phyloP scores from a whole-genome alignment of 768 basidiomycete genomes.

The Kwoniella sp. region DNA sequence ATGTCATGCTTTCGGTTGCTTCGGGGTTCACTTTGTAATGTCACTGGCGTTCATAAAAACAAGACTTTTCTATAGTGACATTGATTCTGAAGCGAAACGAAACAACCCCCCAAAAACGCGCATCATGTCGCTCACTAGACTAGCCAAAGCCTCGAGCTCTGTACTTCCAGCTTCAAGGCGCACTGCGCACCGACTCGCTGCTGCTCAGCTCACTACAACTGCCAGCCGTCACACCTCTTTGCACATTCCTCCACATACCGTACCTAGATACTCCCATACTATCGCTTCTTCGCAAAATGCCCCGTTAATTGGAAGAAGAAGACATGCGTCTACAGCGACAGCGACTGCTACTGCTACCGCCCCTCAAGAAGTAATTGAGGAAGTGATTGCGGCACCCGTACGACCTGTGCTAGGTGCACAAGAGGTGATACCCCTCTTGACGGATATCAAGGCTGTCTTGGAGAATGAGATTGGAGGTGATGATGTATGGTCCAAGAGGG shows the following conservation, averaged over 20 bases:
- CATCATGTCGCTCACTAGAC: conserved; percentile 16
- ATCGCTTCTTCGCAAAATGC: no score
- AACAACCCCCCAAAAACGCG: neutral
- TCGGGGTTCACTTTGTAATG: no score
- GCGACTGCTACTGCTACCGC: conserved; percentile 6
- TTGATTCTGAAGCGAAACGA: no score
- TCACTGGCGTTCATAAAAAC: no score
- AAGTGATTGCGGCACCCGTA: neutral
- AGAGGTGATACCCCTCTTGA: conserved; percentile 4
- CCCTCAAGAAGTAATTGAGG: neutral
- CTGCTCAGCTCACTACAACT: neutral
- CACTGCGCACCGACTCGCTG: neutral
- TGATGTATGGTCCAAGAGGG: conserved; percentile 33
- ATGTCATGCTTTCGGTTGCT: no score
- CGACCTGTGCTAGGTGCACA: conserved; percentile 14
- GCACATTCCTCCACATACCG: neutral
- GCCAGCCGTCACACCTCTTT: neutral
- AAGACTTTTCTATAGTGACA: no score
- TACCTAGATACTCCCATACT: no score
- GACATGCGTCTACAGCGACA: conserved; percentile 19
- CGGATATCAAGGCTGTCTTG: conserved; percentile 26
- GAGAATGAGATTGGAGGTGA: conserved; percentile 44
- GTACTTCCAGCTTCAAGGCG: neutral
- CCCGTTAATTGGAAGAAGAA: neutral
- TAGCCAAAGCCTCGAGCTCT: conserved; percentile 2